These are phyloP conservation scores for Nakazawaea laoshanensis DNA, from an alignment of 805 yeast species.

Conservation along the genomic window DNA sequence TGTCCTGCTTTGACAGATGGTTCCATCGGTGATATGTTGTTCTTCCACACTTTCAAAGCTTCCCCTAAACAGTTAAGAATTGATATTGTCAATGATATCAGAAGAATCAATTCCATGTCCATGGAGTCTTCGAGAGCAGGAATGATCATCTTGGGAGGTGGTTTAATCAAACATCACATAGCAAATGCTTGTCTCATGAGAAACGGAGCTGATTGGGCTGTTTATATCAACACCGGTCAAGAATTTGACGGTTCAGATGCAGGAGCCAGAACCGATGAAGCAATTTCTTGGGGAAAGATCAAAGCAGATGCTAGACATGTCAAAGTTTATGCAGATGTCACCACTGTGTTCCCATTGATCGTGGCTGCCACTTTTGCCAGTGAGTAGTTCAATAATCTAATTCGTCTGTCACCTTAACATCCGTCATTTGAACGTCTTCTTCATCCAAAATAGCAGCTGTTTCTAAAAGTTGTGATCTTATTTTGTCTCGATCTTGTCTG, in stretches of 20 bases:
- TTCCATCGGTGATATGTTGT: conserved; percentile 96
- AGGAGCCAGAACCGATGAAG: conserved; percentile 99
- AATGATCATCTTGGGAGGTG: conserved; percentile 95
- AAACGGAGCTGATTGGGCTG: conserved; percentile 98
- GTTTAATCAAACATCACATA: conserved; percentile 92
- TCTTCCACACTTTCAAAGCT: conserved; percentile 95
- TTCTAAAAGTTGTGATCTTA: conserved; percentile 1
- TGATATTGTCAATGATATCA: conserved; percentile 91
- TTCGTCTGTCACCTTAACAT: conserved; percentile 1
- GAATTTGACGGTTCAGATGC: conserved; percentile 99
- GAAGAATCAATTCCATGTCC: conserved; percentile 84
- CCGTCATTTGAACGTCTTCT: background rate
- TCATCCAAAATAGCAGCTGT: background rate
- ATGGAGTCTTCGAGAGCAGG: conserved; percentile 95
- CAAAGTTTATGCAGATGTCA: conserved; percentile 92
- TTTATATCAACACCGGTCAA: conserved; percentile 95
- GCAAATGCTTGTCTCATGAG: conserved; percentile 98
- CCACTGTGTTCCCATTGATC: conserved; percentile 88
- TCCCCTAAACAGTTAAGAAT: conserved; percentile 84
- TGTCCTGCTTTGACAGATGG: conserved; percentile 99
- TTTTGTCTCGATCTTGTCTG: conserved; percentile 2
- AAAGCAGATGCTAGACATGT: conserved; percentile 88
- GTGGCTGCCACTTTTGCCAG: conserved; percentile 97
- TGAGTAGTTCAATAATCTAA: conserved; percentile 20
- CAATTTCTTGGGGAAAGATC: conserved; percentile 98